Evolutionary conservation across 371 early-diverging fungal genomes (phyloP).

Genomic region (Mortierella sp.): DNA sequence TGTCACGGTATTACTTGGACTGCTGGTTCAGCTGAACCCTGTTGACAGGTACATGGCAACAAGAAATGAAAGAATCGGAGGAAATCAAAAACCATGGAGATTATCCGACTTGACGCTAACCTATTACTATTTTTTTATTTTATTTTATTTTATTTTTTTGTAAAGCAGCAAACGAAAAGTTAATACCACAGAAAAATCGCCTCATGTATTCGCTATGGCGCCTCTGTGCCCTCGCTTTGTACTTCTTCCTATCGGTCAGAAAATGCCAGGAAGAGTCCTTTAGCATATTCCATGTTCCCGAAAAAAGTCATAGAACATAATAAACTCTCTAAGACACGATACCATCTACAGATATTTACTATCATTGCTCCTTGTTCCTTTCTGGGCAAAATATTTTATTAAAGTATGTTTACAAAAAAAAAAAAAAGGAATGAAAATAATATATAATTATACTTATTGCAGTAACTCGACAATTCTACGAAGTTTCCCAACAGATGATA

Average conservation of each 20-base stretch:
- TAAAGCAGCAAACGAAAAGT: slow-evolving; percentile 30
- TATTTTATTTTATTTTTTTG: neutral
- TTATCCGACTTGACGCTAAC: neutral
- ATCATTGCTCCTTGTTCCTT: no score
- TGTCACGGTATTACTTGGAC: slow-evolving; percentile 62
- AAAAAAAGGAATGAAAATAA: no score
- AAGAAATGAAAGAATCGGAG: neutral
- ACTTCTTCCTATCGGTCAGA: slow-evolving; percentile 68
- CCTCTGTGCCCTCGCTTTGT: slow-evolving; percentile 64
- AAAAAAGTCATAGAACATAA: neutral
- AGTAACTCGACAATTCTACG: slow-evolving; percentile 33
- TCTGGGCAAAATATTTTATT: no score
- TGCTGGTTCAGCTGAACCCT: slow-evolving; percentile 61
- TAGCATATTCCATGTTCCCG: neutral
- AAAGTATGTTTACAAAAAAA: no score
- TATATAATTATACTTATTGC: slow-evolving; percentile 8
- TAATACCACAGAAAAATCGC: slow-evolving; percentile 50
- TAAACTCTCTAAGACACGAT: neutral
- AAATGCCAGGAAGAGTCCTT: slow-evolving; percentile 33
- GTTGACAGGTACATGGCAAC: slow-evolving; percentile 35
- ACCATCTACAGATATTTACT: no score
- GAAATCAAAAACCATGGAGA: neutral
- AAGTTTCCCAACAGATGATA: slow-evolving; percentile 37
- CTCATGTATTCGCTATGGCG: slow-evolving; percentile 67
- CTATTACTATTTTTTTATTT: neutral